Evolutionary conservation across 495 filamentous ascomycete genomes (phyloP).

Genomic region (Aspergillus incahuasiensis): DNA sequence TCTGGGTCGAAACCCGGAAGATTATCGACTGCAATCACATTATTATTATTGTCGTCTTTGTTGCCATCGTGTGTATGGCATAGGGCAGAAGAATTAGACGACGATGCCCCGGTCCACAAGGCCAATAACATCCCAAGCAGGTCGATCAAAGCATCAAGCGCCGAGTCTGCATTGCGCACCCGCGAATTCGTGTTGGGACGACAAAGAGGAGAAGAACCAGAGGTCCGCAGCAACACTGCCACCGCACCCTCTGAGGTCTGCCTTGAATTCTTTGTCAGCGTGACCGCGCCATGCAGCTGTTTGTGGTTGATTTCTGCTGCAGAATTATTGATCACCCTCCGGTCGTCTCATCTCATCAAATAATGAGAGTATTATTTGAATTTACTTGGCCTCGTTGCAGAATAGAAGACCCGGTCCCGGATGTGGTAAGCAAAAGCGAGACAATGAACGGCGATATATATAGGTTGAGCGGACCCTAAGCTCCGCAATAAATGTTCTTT

Average conservation of each 20-base stretch:
- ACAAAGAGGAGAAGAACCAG: background rate
- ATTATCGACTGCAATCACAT: background rate
- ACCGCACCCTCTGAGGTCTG: background rate
- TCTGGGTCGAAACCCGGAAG: background rate
- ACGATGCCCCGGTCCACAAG: background rate
- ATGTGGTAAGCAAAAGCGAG: background rate
- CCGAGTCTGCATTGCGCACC: background rate
- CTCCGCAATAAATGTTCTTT: background rate
- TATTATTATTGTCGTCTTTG: background rate
- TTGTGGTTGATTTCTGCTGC: background rate
- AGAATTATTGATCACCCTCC: no score
- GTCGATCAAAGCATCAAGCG: background rate
- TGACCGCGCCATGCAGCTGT: constrained; percentile 2
- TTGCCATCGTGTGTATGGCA: background rate
- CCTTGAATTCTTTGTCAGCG: constrained; percentile 1
- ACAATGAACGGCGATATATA: background rate
- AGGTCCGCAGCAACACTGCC: constrained; percentile 5
- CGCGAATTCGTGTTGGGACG: background rate
- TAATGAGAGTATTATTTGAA: no score
- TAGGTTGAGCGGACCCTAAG: background rate
- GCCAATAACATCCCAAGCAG: background rate
- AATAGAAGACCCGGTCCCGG: background rate
- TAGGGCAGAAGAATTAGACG: background rate
- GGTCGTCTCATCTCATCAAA: no score
- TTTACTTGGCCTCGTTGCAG: no score